Base-by-base conservation (phyloP, 169 alveolate genomes). In the Besnoitia besnoiti region DNA sequence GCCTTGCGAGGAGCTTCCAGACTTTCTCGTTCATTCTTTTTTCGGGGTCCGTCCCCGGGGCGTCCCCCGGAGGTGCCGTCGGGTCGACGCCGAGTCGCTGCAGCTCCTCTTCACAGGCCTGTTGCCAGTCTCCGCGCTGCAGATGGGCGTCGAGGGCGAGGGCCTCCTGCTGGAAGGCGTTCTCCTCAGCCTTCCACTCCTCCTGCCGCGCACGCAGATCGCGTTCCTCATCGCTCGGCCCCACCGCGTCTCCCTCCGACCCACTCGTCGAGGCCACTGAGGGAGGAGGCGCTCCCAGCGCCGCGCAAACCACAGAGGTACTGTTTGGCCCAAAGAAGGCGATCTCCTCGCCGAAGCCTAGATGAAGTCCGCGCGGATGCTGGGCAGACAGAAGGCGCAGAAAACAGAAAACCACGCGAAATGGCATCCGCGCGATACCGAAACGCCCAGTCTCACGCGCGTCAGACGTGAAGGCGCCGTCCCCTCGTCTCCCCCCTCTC, bases 111-210 rank as follows among this genome's bases (percentile, higher is more conserved):
- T 77, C 61, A 35, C 87, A 77, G 7, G 87, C 87, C 16, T 40
- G 87, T 4, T 42, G 49, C 87, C 87, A 77, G 87, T 77, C 87
- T 21, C 87, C 87, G 49, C 87, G 49, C 55, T 77, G 87, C 37
- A 77, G 87, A 42, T 77, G 87, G 37, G 33, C 55, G 59, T 77
- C 87, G 59, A 77, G 87, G 33, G 4, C 7, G 44, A 37, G 59
- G 30, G 87, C 87, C 61, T 37, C 55, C 12, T 77, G 87, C n/a
- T 10, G 59, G 40, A 42, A 30, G 8, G 10, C 61, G 5, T 44
- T 19, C 61, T 77, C 61, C 40, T 77, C 87, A 10, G 35, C 87
- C n/a, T 42, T 73, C 87, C 87, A 77, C 39, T 42, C 40, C 47
- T 40, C 61, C 19, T 44, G 49, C 87, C 40, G 30, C 30, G 30